Base-by-base conservation (phyloP, 2,329 filamentous ascomycete genomes). In the Dothiorella sarmentorum region DNA sequence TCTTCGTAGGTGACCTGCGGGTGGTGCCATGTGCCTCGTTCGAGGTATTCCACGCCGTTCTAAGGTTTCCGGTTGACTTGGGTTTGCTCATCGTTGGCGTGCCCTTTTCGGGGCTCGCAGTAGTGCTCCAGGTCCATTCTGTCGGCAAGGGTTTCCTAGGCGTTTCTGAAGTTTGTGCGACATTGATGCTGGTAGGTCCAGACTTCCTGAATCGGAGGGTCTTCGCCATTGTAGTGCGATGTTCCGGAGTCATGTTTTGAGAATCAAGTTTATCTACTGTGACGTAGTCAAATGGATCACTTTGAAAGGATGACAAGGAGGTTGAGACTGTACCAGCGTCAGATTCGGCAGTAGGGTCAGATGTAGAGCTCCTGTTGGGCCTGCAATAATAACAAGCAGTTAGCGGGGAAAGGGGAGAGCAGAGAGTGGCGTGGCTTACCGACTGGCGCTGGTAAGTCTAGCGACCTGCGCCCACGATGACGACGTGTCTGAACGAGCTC, bases 381-480 rank as follows among this genome's bases (percentile, higher is more conserved):
- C 47, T 53, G 17, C n/a, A 10, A 29, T 4, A 44, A 29, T 22
- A 49, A 20, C 11, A 11, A 11, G n/a, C 4, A 56, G 15, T 56
- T 31, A 31, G 33, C 5, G 35, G 31, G n/a, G 35, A 20, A 27
- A 7, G 4, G 7, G 6, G 17, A 10, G n/a, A 4, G 0, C 24
- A 43, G 10, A 4, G 5, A 29, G 20, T 22, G 9, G 43, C 9
- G 5, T 4, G n/a, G 15, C 57, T 38, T 44, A 55, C 57, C 35
- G 20, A 18, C 29, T 18, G 20, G 40, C 40, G 29, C 47, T 55
- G 31, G 49, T 24, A 29, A 44, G 49, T 9, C 57, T 31, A 29
- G 40, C 57, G 49, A 59, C 40, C n/a, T 59, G 57, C 18, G 57
- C 49, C 57, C 57, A 59, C 22, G 57, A 55, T 18, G 47, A n/a